phyloP scores from a whole-genome alignment of 2,329 filamentous ascomycete species.

The Diplodia mutila region DNA sequence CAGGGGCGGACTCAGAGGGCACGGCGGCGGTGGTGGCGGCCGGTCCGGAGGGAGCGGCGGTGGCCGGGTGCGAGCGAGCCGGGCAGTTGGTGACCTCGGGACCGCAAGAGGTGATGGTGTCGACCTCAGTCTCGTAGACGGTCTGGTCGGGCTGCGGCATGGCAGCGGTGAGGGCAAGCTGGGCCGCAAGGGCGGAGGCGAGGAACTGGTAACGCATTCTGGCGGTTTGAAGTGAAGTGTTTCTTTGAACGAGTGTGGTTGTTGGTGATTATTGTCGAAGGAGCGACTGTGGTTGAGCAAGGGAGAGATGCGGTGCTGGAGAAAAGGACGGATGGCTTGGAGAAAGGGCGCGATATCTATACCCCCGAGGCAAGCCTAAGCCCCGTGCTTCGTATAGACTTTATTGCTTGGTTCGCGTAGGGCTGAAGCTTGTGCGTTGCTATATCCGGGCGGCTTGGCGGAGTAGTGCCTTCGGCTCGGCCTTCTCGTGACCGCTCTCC shows the following conservation, averaged over 20 bases:
- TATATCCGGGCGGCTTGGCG: not conserved
- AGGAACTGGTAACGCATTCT: constrained; percentile 20
- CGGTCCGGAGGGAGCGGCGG: not conserved
- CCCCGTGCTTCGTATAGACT: constrained; percentile 13
- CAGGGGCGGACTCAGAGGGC: not conserved
- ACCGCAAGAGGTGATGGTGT: constrained; percentile 27
- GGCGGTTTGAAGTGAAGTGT: not conserved
- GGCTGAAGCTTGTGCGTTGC: constrained; percentile 18
- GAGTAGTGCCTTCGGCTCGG: not conserved
- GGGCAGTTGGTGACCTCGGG: constrained; percentile 30
- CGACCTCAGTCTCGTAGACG: constrained; percentile 24
- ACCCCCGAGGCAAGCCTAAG: not conserved
- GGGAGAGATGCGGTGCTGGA: constrained; percentile 7
- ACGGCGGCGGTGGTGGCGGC: not conserved
- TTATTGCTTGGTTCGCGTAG: constrained; percentile 20
- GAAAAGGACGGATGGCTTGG: not conserved
- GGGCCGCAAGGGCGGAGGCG: constrained; percentile 16
- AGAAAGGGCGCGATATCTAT: constrained; percentile 2
- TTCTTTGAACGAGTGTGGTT: constrained; percentile 1
- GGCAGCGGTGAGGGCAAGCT: constrained; percentile 5
- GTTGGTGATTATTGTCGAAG: not conserved
- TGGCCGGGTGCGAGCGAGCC: constrained; percentile 23
- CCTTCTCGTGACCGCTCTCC: not conserved
- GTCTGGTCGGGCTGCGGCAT: constrained; percentile 19
- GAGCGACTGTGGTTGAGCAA: constrained; percentile 12